Conservation (phyloP, 2,329 filamentous ascomycete species). For the Claviceps citrina region DNA sequence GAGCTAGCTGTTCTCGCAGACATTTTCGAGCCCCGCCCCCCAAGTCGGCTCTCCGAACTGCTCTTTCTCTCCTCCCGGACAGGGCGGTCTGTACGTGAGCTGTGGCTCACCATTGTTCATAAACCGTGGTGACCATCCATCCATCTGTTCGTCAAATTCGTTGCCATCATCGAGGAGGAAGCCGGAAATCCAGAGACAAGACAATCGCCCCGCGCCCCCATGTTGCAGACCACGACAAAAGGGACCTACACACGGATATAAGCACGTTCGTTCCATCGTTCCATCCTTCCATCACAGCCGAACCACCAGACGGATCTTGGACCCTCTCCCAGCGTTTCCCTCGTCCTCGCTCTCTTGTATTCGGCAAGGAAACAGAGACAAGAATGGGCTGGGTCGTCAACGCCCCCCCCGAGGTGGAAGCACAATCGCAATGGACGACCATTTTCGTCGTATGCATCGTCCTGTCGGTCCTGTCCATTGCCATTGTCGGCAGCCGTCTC, state of each 20-base stretch:
- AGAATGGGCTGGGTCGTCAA: conserved; percentile 36
- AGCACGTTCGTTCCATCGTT: too few relatives aligned
- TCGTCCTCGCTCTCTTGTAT: not conserved
- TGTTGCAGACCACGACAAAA: not conserved
- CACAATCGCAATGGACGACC: conserved; percentile 29
- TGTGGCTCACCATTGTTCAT: not conserved
- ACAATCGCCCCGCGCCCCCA: not conserved
- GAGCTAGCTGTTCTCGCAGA: too few relatives aligned
- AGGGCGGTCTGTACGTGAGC: not conserved
- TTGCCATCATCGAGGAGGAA: too few relatives aligned
- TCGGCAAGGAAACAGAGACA: not conserved
- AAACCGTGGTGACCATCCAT: not conserved
- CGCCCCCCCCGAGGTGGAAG: conserved; percentile 30
- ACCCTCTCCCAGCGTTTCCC: not conserved
- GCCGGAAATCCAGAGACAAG: not conserved
- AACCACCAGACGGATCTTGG: too few relatives aligned
- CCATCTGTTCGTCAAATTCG: too few relatives aligned
- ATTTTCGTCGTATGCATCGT: conserved; percentile 34
- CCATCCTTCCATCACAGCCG: too few relatives aligned
- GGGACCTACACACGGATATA: too few relatives aligned
- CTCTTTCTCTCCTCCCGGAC: not conserved
- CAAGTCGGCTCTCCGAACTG: not conserved
- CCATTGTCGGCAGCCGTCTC: conserved; percentile 26
- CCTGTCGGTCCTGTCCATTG: conserved; percentile 27
- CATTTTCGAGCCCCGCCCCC: not conserved